Conservation (phyloP, 2,329 filamentous ascomycete genomes). For the Leptosphaerulina australis region DNA sequence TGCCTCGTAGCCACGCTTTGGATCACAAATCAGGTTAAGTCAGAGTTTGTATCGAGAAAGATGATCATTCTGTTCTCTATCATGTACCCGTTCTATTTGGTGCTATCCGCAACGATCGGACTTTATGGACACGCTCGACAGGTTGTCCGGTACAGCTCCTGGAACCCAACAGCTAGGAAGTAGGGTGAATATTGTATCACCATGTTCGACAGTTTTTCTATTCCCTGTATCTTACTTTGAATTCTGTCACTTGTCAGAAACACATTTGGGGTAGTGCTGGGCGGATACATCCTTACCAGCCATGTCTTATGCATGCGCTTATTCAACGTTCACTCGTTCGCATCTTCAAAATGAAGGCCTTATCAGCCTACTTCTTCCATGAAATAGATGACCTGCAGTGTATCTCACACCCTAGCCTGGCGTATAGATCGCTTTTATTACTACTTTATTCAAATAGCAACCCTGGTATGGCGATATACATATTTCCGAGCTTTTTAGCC, state of each 20-base stretch:
- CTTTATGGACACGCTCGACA: slow-evolving; percentile 56
- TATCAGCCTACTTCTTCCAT: too few species aligned
- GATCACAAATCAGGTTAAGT: slow-evolving; percentile 55
- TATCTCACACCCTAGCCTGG: neutral
- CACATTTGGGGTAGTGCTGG: neutral
- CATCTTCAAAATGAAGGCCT: too few species aligned
- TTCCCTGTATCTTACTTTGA: neutral
- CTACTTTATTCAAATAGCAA: neutral
- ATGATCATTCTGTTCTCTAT: slow-evolving; percentile 53
- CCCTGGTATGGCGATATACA: neutral
- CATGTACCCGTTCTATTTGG: slow-evolving; percentile 53
- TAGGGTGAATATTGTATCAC: slow-evolving; percentile 13
- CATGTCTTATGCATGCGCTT: neutral
- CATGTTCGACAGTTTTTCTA: neutral
- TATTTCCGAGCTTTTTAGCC: neutral
- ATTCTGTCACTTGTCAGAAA: neutral
- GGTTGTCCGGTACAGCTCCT: slow-evolving; percentile 53
- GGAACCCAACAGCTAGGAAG: slow-evolving; percentile 56
- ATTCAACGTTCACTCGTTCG: neutral
- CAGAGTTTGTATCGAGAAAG: slow-evolving; percentile 52
- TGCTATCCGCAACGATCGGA: slow-evolving; percentile 54
- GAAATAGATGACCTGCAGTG: too few species aligned
- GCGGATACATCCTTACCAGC: neutral
- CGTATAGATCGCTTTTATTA: neutral
- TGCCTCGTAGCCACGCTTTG: slow-evolving; percentile 54